A percentile compares a stretch with the other conserved stretches of the same genome.
Evolutionary conservation across 2,329 filamentous ascomycete species (phyloP).

Genomic region (Trichophyton benhamiae): DNA sequence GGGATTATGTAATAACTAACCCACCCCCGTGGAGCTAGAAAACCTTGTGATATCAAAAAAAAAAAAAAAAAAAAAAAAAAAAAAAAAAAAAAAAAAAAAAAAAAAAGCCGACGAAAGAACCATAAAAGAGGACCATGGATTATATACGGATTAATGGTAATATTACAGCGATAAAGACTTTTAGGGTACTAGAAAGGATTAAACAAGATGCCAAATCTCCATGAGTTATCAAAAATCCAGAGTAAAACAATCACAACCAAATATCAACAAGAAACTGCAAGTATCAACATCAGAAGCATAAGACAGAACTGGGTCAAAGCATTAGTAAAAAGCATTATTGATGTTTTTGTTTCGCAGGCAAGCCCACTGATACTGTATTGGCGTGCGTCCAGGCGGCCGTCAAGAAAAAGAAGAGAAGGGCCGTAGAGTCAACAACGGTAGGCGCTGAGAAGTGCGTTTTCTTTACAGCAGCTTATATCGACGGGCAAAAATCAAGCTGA

Average conservation of each 20-base stretch:
- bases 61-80: neutral
- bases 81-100: neutral
- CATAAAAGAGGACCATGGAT: neutral
- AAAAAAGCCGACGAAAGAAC: neutral
- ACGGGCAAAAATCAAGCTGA: slow-evolving; percentile 29
- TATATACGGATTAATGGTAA: neutral
- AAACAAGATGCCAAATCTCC: neutral
- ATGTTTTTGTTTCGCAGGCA: neutral
- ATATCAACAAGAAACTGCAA: neutral
- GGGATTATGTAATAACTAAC: neutral
- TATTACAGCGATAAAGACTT: neutral
- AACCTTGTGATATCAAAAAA: neutral
- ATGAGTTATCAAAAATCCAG: neutral
- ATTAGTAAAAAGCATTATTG: neutral
- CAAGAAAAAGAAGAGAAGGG: neutral
- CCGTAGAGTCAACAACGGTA: neutral
- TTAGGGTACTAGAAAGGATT: neutral
- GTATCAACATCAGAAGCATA: neutral
- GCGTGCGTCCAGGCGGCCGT: neutral
- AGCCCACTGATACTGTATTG: neutral
- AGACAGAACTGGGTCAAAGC: neutral
- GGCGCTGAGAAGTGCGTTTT: neutral
- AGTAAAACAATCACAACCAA: neutral
- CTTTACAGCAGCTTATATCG: slow-evolving; percentile 32
- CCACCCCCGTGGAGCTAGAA: neutral